Conservation (phyloP, 2,329 filamentous ascomycete genomes). For the Colletotrichum navitas region DNA sequence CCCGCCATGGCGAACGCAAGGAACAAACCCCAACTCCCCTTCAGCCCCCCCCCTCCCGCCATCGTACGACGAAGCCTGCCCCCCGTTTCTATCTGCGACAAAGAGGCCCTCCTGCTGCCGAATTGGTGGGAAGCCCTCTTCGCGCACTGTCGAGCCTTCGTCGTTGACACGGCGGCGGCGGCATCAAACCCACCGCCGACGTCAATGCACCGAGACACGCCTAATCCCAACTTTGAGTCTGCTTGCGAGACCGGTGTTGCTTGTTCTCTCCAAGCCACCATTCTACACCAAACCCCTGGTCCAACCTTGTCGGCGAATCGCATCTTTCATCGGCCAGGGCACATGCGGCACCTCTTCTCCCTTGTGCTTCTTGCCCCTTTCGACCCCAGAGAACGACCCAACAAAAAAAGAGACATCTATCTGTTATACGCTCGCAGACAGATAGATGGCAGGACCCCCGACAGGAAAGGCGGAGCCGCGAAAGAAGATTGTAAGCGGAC, state of each 20-base stretch:
- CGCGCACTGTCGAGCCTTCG: not conserved
- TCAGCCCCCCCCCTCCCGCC: not conserved
- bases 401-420: too few species aligned
- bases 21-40: not conserved
- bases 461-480: too few species aligned
- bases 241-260: not conserved
- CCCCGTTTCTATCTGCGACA: not conserved
- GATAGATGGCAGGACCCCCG: too few species aligned
- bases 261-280: not conserved
- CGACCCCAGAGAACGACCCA: too few species aligned
- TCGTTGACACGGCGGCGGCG: not conserved
- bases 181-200: not conserved
- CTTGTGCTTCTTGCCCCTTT: not conserved
- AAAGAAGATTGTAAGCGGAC: not conserved
- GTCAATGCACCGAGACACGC: constrained; percentile 21
- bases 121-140: not conserved
- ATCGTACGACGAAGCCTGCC: not conserved
- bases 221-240: not conserved
- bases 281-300: not conserved
- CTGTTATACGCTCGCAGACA: too few species aligned
- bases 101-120: not conserved
- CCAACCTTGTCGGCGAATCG: constrained; percentile 4
- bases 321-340: not conserved
- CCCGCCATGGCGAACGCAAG: not conserved
- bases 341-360: not conserved